These are phyloP conservation scores for Perkinsus chesapeaki DNA, from an alignment of 169 alveolate species.

Conservation along the genomic window DNA sequence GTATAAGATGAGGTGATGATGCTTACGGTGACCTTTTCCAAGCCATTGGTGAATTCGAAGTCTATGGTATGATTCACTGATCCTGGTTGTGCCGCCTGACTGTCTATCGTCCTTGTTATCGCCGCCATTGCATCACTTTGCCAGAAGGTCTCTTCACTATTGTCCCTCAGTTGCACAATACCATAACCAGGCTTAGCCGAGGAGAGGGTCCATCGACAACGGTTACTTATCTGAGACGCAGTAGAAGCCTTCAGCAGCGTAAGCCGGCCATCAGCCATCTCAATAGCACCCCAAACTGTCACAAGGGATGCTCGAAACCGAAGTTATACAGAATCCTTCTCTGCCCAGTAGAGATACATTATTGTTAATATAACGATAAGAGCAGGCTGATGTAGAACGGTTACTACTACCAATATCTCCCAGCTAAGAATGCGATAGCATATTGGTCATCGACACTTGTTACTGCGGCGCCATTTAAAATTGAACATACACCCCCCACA, in stretches of 20 bases:
- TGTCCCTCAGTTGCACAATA: constrained; percentile 70
- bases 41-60: not conserved
- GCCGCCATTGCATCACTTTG: constrained; percentile 59
- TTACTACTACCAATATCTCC: too few species aligned
- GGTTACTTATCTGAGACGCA: not conserved
- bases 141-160: constrained; percentile 70
- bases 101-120: not conserved
- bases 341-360: too few species aligned
- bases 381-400: too few species aligned
- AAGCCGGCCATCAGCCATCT: too few species aligned
- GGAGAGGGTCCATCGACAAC: constrained; percentile 59
- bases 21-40: not conserved
- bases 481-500: too few species aligned
- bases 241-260: not conserved
- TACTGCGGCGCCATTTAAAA: too few species aligned
- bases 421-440: not conserved
- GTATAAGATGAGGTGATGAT: too few species aligned
- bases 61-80: not conserved
- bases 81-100: not conserved
- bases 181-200: constrained; percentile 79
- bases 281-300: too few species aligned
- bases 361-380: too few species aligned
- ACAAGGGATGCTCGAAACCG: too few species aligned
- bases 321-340: too few species aligned
- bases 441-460: not conserved